phyloP scores from a whole-genome alignment of 257 asterid genomes.

The Asclepias syriaca region DNA sequence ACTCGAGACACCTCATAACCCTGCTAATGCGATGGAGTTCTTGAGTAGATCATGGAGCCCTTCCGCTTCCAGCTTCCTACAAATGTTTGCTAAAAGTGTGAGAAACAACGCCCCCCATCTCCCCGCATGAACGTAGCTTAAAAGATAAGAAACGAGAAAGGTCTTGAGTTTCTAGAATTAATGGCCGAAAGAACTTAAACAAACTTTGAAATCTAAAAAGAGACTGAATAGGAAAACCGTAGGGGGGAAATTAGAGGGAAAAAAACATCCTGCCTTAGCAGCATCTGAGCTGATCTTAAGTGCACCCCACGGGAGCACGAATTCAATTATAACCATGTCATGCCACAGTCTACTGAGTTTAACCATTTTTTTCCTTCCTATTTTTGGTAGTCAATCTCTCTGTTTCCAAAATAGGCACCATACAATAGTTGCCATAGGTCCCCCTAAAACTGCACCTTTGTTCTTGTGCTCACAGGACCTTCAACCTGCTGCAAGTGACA shows the following conservation, averaged over 20 bases:
- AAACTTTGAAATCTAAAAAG: neutral
- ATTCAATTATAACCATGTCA: neutral
- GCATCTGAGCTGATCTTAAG: neutral
- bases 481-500: conserved; percentile 8
- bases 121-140: neutral
- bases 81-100: conserved; percentile 39
- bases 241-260: too few species aligned
- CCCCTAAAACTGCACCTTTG: neutral
- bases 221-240: neutral
- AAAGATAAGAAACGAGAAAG: neutral
- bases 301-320: neutral
- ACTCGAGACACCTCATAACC: conserved; percentile 29
- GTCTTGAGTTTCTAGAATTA: neutral
- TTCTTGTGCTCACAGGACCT: conserved; percentile 5
- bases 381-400: neutral
- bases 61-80: conserved; percentile 43
- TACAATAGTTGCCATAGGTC: too few species aligned
- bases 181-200: neutral
- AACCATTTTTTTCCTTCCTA: neutral
- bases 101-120: conserved; percentile 15
- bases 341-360: neutral
- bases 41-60: conserved; percentile 52
- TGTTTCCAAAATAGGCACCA: neutral
- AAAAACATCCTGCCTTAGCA: too few species aligned
- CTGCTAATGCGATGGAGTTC: conserved; percentile 48